Evolutionary conservation across 129 eudicot genomes (phyloP), one percentile per base, ranked within the genome.

Genomic region (Calendula officinalis): DNA sequence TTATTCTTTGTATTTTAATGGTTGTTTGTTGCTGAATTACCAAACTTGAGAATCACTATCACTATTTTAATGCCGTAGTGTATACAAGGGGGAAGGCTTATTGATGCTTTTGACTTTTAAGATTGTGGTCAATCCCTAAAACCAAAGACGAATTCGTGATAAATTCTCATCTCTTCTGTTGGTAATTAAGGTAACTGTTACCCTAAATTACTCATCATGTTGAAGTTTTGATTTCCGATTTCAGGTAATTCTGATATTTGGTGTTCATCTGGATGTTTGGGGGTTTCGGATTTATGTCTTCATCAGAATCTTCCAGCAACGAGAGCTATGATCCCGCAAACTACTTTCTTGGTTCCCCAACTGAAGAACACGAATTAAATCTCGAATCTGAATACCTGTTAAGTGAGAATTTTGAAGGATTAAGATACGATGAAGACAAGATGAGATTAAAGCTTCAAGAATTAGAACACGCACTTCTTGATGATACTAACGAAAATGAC

Each of bases 401-500:
- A 14, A 68, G 60, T 30, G 82, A 60, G 14, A 78, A 77, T 62
- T 78, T 87, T 34, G 87, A 84, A 56, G 82, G 75, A 53, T 56
- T 75, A 56, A 78, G 80, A 56, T 88, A 75, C 14, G 86, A 86
- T 46, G 78, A 82, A 39, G 84, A 78, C 32, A 73, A 72, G 64
- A 70, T 92, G 89, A 85, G 77, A 70, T 39, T 83, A 50, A 92
- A 88, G 83, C 89, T 92, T 78, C 95, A 85, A 80, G 98, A 92
- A 73, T 77, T 92, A 6, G 98, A 92, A 51, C 72, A 71, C 34
- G 98, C 57, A 4, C 96, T 92, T 74, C 88, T 92, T 60, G 90
- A 80, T 27, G 90, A 84, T 50, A 61, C 55, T 37, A 81, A 69
- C 12, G 76, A 58, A 56, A 64, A 72, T 61, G 76, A 77, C 42